Conservation (phyloP, 345 rosid genomes). For the Camelina sativa region DNA sequence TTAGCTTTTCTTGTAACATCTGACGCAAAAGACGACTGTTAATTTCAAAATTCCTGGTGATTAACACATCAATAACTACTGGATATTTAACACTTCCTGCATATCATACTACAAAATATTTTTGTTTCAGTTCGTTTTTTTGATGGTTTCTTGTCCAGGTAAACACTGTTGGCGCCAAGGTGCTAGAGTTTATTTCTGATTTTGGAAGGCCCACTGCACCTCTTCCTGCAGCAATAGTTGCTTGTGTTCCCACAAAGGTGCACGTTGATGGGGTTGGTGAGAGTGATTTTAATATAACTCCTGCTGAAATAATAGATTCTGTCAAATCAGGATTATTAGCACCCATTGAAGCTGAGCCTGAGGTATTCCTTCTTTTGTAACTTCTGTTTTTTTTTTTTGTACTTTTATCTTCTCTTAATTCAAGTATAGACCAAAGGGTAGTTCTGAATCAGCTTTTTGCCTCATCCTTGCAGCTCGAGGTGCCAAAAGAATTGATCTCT, state of each 20-base stretch:
- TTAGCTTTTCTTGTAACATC: constrained; percentile 14
- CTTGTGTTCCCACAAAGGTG: constrained; percentile 91
- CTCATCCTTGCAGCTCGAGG: constrained; percentile 80
- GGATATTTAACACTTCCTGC: constrained; percentile 13
- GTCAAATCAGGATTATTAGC: constrained; percentile 73
- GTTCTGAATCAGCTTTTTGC: constrained; percentile 33
- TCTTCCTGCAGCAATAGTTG: constrained; percentile 96
- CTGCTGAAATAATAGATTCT: constrained; percentile 74
- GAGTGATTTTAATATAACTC: constrained; percentile 79
- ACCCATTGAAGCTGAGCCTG: constrained; percentile 98
- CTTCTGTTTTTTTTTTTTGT: constrained; percentile 24
- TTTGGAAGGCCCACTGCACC: constrained; percentile 94
- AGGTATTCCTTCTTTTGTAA: constrained; percentile 54
- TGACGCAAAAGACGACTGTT: neutral
- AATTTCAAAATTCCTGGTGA: constrained; percentile 14
- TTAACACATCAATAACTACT: constrained; percentile 18
- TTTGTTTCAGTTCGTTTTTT: neutral
- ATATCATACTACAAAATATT: neutral
- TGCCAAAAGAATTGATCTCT: constrained; percentile 88
- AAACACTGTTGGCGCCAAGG: constrained; percentile 87
- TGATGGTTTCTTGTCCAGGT: constrained; percentile 56
- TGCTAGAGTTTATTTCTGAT: constrained; percentile 88
- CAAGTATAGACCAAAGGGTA: constrained; percentile 18
- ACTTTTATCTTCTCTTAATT: constrained; percentile 20
- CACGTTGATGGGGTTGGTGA: constrained; percentile 84